Percentiles rank a stretch among this genome's conserved stretches.
Conservation (phyloP, 805 yeast genomes). For the Ogataea ramenticola region DNA sequence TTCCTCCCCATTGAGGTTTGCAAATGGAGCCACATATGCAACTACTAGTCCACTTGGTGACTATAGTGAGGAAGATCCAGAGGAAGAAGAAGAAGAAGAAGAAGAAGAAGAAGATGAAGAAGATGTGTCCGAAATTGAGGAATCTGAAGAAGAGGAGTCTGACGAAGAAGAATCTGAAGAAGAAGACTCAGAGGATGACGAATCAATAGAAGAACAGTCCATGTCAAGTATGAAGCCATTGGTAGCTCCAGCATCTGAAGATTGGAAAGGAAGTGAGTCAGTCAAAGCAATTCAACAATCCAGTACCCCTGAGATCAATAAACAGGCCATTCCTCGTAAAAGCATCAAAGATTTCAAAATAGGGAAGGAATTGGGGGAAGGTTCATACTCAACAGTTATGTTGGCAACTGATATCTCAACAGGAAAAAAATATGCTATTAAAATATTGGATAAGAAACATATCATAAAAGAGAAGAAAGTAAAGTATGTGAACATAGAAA, state of each 20-base stretch:
- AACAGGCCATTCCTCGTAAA: constrained; percentile 39
- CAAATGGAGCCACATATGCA: no score
- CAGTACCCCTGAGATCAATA: not conserved
- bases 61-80: not conserved
- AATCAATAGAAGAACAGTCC: not conserved
- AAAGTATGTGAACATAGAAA: constrained; percentile 77
- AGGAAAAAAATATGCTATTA: constrained; percentile 62
- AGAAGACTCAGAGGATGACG: not conserved
- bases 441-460: constrained; percentile 68
- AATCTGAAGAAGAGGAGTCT: not conserved
- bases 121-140: not conserved
- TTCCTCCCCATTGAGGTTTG: not conserved
- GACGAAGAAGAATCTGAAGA: not conserved
- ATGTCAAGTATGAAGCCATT: not conserved
- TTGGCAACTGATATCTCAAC: constrained; percentile 74
- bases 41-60: not conserved
- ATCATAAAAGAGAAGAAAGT: constrained; percentile 77
- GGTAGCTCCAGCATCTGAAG: constrained; percentile 23
- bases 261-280: constrained; percentile 42
- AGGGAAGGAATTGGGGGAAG: constrained; percentile 88
- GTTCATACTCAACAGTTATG: constrained; percentile 90
- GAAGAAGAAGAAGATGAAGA: not conserved
- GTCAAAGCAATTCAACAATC: constrained; percentile 28
- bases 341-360: constrained; percentile 80
- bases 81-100: not conserved